Percentiles rank a stretch among this genome's conserved stretches.
Conservation (phyloP, 768 basidiomycete species). For the Tricholoma saponaceum region DNA sequence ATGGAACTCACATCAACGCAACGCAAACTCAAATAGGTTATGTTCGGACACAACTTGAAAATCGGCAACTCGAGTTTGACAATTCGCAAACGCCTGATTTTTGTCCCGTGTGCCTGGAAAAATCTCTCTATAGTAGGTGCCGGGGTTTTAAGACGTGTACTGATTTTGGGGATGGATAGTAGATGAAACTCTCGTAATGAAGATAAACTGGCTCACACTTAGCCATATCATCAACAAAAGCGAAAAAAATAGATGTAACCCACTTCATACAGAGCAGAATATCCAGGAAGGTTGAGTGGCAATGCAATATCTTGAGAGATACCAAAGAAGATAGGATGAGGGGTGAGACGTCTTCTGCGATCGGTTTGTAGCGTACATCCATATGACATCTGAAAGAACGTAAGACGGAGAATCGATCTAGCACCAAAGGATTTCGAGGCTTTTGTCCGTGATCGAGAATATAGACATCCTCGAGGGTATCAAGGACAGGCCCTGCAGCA, state of each 20-base stretch:
- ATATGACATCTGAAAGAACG: not conserved
- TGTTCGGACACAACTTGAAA: not conserved
- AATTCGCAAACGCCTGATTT: not conserved
- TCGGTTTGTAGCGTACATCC: not conserved
- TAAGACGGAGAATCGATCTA: not conserved
- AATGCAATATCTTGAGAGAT: not conserved
- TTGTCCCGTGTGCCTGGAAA: not conserved
- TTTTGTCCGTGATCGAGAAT: not conserved
- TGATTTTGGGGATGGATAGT: too few species aligned
- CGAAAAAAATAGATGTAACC: not conserved
- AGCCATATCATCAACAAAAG: not conserved
- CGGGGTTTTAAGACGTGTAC: too few species aligned
- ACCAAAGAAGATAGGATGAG: not conserved
- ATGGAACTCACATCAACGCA: too few species aligned
- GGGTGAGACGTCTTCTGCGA: not conserved
- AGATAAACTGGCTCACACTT: too few species aligned
- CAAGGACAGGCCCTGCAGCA: not conserved
- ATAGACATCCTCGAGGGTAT: not conserved
- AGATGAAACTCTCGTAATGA: too few species aligned
- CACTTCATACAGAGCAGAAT: too few species aligned
- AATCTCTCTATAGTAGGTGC: too few species aligned
- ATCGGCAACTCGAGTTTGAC: not conserved
- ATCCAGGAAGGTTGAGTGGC: not conserved
- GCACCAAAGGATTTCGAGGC: not conserved
- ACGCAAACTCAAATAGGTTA: not conserved